A percentile compares a stretch with the other conserved stretches of the same genome.
Evolutionary conservation across 345 rosid genomes (phyloP).

Genomic region (Lepidium sativum): DNA sequence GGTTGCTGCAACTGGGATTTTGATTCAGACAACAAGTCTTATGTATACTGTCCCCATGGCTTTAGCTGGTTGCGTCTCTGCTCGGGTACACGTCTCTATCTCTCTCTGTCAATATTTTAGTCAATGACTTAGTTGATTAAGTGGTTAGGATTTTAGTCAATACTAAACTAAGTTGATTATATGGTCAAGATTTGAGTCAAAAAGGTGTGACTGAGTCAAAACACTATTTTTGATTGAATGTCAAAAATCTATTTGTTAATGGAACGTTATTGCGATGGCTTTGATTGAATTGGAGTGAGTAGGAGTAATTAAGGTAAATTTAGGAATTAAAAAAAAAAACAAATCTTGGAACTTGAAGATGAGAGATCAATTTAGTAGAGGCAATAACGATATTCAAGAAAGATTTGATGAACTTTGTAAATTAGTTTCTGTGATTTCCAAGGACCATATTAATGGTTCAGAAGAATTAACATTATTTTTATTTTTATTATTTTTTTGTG

Average conservation of each 20-base stretch:
- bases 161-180: background rate
- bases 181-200: background rate
- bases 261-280: background rate
- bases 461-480: background rate
- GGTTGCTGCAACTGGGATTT: slow-evolving; percentile 91
- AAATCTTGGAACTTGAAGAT: background rate
- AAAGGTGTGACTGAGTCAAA: too few relatives aligned
- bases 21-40: slow-evolving; percentile 95
- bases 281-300: background rate
- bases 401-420: background rate
- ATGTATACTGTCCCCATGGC: slow-evolving; percentile 99
- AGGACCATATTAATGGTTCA: background rate
- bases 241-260: background rate
- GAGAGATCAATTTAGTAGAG: background rate
- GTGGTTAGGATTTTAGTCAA: background rate
- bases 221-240: background rate
- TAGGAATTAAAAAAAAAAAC: background rate
- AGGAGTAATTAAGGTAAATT: background rate
- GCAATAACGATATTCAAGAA: background rate
- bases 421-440: background rate
- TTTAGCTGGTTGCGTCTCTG: slow-evolving; percentile 96
- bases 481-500: background rate
- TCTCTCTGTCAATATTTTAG: background rate
- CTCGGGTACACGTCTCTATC: slow-evolving; percentile 50
- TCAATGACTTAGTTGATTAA: background rate